Evolutionary conservation across 345 rosid species (phyloP).

Genomic region (Salix koriyanagi): DNA sequence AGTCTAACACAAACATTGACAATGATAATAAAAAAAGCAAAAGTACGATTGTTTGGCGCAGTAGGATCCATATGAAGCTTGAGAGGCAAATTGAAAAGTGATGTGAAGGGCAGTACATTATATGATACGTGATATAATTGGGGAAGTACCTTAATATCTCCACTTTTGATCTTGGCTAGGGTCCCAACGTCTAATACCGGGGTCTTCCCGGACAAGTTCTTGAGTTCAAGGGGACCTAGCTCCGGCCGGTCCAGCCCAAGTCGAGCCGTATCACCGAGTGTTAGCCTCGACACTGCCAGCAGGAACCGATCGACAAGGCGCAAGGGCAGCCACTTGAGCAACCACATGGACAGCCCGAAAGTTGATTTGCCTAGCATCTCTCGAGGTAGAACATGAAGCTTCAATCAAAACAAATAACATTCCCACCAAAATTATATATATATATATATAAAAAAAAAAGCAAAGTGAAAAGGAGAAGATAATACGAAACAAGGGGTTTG

Average conservation of each 20-base stretch:
- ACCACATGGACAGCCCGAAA: slow-evolving; percentile 65
- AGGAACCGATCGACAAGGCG: slow-evolving; percentile 61
- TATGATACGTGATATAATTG: neutral
- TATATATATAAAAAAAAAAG: too few species aligned
- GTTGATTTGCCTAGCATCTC: slow-evolving; percentile 86
- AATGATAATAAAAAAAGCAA: too few species aligned
- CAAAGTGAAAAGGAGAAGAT: neutral
- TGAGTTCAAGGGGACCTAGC: slow-evolving; percentile 76
- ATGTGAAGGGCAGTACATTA: neutral
- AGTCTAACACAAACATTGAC: rapidly evolving
- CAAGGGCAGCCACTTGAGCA: slow-evolving; percentile 79
- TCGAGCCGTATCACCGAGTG: slow-evolving; percentile 62
- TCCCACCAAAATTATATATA: neutral
- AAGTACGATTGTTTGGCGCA: slow-evolving; percentile 9
- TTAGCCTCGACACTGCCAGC: slow-evolving; percentile 49
- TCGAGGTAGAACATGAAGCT: slow-evolving; percentile 93
- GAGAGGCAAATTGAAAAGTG: neutral
- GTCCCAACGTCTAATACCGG: slow-evolving; percentile 87
- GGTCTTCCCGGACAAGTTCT: slow-evolving; percentile 66
- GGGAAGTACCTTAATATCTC: slow-evolving; percentile 61
- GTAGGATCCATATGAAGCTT: slow-evolving; percentile 19
- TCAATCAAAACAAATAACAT: slow-evolving; percentile 1
- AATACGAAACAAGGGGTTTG: neutral
- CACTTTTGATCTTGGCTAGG: slow-evolving; percentile 64
- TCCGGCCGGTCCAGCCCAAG: slow-evolving; percentile 66